Percentiles rank a stretch among this genome's conserved stretches.
These are phyloP conservation scores for Rhodotorula graminis DNA, from an alignment of 768 basidiomycete genomes.

Conservation along the genomic window DNA sequence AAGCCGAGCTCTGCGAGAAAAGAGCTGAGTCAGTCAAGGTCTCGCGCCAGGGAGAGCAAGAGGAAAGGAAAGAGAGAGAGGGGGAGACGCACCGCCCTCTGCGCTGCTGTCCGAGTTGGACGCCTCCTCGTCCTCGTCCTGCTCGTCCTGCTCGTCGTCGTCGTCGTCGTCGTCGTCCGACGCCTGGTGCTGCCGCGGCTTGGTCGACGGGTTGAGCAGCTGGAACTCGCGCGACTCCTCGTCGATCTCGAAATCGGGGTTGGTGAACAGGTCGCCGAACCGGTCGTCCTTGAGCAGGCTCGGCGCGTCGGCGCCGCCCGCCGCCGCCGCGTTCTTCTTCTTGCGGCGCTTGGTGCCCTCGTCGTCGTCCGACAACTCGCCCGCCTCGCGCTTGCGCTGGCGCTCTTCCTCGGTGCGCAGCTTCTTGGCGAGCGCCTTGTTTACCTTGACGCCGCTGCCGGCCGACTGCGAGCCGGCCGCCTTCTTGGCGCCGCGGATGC, in stretches of 20 bases:
- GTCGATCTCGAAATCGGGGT: constrained; percentile 87
- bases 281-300: constrained; percentile 74
- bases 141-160: constrained; percentile 67
- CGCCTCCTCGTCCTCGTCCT: constrained; percentile 37
- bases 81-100: constrained; percentile 47
- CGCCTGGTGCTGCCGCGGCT: constrained; percentile 65
- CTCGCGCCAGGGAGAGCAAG: no score
- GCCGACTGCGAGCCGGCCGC: not conserved
- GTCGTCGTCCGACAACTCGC: constrained; percentile 42
- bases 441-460: constrained; percentile 60
- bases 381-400: constrained; percentile 30
- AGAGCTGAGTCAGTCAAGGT: not conserved
- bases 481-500: constrained; percentile 75
- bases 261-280: constrained; percentile 83
- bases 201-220: constrained; percentile 81
- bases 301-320: constrained; percentile 45
- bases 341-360: constrained; percentile 53
- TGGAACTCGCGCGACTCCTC: constrained; percentile 80
- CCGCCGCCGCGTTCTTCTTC: constrained; percentile 44
- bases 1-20: constrained; percentile 40
- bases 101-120: constrained; percentile 49
- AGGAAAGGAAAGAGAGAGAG: constrained; percentile 42
- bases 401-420: constrained; percentile 52
- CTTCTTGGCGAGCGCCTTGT: constrained; percentile 81
- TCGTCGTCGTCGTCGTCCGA: constrained; percentile 57